Evolutionary conservation across 2,329 filamentous ascomycete genomes (phyloP), one percentile per base, ranked within the genome.

Genomic region (Colletotrichum camelliae): DNA sequence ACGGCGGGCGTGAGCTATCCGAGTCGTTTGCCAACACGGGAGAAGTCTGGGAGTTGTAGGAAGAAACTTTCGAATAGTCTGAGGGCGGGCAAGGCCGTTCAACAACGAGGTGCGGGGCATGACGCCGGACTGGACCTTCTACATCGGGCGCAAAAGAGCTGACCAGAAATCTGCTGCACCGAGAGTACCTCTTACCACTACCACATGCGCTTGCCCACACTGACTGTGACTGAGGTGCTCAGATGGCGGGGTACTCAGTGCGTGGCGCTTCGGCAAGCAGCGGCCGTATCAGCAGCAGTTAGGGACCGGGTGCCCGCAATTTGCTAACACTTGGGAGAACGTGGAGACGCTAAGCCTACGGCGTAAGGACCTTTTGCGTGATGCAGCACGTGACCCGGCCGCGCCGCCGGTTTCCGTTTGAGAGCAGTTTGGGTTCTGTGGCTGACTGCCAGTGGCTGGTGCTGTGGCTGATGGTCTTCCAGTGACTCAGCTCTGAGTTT

Each of bases 91-190:
- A 62, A 77, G 60, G 66, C 72, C 39, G 67, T 77, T 77, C 70
- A 84, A 80, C 79, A 84, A 79, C 77, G 80, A 81, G 81, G 84
- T 87, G 87, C 87, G 87, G 87, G 87, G 87, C 87, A 88, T 88
- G 80, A 79, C 81, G 79, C 76, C 70, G 73, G 73, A 72, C 73
- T 75, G 33, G 66, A 71, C 76, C 70, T 74, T 76, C 74, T 76
- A 75, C 71, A 76, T 76, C 74, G 74, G 74, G 74, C 71, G 74
- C 57, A 75, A 61, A 52, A 72, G 77, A 77, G 77, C 74, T 76
- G 74, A 76, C 74, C 70, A 69, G 70, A 76, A 65, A 35, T 74
- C 64, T 76, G 70, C 64, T 76, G 57, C 65, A 57, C 69, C 31
- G 43, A 61, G 55, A 72, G 72, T 72, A 62, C 72, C 55, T 48